phyloP scores from a whole-genome alignment of 805 yeast species.

The Candida quercuum region DNA sequence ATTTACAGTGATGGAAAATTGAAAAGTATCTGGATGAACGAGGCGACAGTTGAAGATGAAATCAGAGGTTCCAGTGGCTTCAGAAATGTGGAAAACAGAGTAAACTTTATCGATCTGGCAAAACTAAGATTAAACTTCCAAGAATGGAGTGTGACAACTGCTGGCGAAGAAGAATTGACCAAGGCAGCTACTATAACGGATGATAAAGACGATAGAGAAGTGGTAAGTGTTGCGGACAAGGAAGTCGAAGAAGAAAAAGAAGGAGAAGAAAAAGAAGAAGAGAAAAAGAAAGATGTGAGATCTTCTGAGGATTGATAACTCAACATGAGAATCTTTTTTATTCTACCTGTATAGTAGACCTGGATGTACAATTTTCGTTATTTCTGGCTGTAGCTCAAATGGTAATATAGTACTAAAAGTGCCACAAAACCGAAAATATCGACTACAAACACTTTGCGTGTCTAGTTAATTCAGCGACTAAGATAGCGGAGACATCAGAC shows the following conservation, averaged over 20 bases:
- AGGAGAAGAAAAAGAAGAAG: background rate
- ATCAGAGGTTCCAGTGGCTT: background rate
- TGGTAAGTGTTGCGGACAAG: too few relatives aligned
- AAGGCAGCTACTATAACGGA: background rate
- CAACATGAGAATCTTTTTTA: too few relatives aligned
- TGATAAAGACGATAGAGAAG: background rate
- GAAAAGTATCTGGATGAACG: background rate
- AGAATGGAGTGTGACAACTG: background rate
- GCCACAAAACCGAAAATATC: too few relatives aligned
- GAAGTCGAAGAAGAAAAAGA: background rate
- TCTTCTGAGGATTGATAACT: background rate
- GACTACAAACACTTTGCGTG: too few relatives aligned
- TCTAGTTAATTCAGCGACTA: too few relatives aligned
- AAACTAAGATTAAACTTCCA: background rate
- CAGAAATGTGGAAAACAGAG: background rate
- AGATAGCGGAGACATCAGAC: too few relatives aligned
- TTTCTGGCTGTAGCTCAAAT: too few relatives aligned
- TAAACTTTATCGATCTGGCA: background rate
- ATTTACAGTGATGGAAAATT: background rate
- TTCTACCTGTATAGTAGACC: too few relatives aligned
- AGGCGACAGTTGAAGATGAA: background rate
- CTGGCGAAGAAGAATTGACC: background rate
- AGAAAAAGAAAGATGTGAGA: background rate
- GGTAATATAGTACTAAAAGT: too few relatives aligned
- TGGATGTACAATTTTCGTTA: too few relatives aligned